Conservation (phyloP, 805 yeast species). For the Candida corydali region DNA sequence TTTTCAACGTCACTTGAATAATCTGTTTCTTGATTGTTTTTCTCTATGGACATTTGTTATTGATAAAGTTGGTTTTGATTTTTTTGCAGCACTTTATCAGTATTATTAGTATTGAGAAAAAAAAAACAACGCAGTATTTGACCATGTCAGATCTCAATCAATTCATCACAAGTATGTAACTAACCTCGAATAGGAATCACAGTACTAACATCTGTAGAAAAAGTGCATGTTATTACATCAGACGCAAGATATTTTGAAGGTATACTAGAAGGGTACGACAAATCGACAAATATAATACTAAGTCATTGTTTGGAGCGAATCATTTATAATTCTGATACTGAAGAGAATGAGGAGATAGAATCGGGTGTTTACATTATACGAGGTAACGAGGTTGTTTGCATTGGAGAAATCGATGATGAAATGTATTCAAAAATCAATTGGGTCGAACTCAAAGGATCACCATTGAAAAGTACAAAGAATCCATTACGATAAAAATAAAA, state of each 20-base stretch:
- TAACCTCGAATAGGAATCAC: slow-evolving; percentile 26
- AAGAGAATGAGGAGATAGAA: slow-evolving; percentile 36
- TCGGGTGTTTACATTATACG: slow-evolving; percentile 52
- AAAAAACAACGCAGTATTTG: no score
- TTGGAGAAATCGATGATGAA: slow-evolving; percentile 49
- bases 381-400: slow-evolving; percentile 55
- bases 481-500: slow-evolving; percentile 21
- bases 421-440: slow-evolving; percentile 40
- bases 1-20: slow-evolving; percentile 19
- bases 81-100: slow-evolving; percentile 6
- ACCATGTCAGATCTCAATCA: slow-evolving; percentile 5
- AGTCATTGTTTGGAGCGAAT: slow-evolving; percentile 49
- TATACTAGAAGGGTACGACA: slow-evolving; percentile 54
- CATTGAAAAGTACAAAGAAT: slow-evolving; percentile 37
- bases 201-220: slow-evolving; percentile 27
- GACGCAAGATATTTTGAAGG: slow-evolving; percentile 44
- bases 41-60: no score
- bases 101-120: no score
- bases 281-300: slow-evolving; percentile 57
- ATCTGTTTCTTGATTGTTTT: slow-evolving; percentile 15
- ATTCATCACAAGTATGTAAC: slow-evolving; percentile 20
- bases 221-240: slow-evolving; percentile 38
- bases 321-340: slow-evolving; percentile 37
- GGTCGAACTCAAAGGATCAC: slow-evolving; percentile 26
- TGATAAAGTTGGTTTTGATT: no score